Percentiles rank a stretch among this genome's conserved stretches.
Conservation (phyloP, 2,329 filamentous ascomycete species). For the Lachnellula occidentalis region DNA sequence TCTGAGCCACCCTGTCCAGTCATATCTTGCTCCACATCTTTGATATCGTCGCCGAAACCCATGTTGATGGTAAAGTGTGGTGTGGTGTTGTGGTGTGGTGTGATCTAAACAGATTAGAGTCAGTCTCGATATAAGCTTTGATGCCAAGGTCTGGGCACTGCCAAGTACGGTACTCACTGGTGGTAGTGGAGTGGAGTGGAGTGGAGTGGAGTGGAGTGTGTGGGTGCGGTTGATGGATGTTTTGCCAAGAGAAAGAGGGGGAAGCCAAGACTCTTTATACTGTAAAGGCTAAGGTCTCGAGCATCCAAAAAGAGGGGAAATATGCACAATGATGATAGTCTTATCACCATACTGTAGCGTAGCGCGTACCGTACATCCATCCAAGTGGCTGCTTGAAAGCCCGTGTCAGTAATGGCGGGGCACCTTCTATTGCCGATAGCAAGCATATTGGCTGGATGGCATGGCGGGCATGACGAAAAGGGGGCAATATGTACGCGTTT, state of each 20-base stretch:
- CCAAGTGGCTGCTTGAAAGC: background rate
- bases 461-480: background rate
- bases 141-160: background rate
- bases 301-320: background rate
- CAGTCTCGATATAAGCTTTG: background rate
- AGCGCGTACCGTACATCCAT: background rate
- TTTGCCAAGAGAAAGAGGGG: slow-evolving; percentile 6
- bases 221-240: background rate
- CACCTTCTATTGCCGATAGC: background rate
- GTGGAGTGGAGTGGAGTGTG: too few relatives aligned
- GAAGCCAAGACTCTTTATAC: slow-evolving; percentile 3
- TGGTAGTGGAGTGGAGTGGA: background rate
- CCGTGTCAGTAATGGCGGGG: background rate
- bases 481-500: background rate
- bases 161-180: background rate
- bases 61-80: slow-evolving; percentile 14
- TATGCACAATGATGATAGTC: background rate
- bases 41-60: slow-evolving; percentile 26
- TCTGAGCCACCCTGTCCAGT: slow-evolving; percentile 31
- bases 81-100: background rate
- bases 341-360: background rate
- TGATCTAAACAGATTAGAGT: background rate
- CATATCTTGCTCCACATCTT: slow-evolving; percentile 29
- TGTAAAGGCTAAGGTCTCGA: background rate
- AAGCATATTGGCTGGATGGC: background rate